Evolutionary conservation across 75 land plant genomes (phyloP), one percentile per base, ranked within the genome.

Genomic region (Picea glauca): DNA sequence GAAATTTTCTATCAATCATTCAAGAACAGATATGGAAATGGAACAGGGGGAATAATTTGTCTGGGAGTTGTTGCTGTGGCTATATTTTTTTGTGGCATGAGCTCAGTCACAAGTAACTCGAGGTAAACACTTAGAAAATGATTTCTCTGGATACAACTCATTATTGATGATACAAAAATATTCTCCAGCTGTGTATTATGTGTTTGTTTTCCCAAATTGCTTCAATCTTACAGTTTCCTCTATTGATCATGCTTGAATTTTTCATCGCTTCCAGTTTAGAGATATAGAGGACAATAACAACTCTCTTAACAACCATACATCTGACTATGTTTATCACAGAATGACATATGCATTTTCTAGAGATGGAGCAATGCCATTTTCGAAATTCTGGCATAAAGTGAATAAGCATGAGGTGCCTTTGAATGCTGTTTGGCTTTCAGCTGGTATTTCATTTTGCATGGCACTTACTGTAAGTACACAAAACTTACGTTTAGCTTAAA

Each of bases 261-360:
- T 40, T 40, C 9, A 17, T 76, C 17, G 6, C 54, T 30, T 18
- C 15, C 54, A 75, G 13, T 38, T 75, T 1, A 14, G 35, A 31
- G n/a, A 40, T 17, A 43, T 43, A 14, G 46, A 38, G 2, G 64
- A 57, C 70, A 35, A 20, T 35, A 18, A 61, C 13, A 33, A 56
- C 17, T 72, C 12, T 54, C 33, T 26, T 77, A 40, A 56, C 31
- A 40, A 33, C 21, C 17, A 32, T 46, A n/a, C 38, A 75, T 31
- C 58, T 81, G 33, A 31, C 56, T 77, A 15, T 58, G 77, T 58
- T 17, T 21, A 43, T 59, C 58, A 43, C 81, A 95, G 98, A 88
- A 93, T 92, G 98, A 91, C 89, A 20, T 96, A 90, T 82, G 98
- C 98, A 62, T 96, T 96, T 78, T 94, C 98, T 18, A 91, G 98